Evolutionary conservation across 208 protist species (phyloP), one percentile per base, ranked within the genome.

Genomic region (Trypanosoma vivax): DNA sequence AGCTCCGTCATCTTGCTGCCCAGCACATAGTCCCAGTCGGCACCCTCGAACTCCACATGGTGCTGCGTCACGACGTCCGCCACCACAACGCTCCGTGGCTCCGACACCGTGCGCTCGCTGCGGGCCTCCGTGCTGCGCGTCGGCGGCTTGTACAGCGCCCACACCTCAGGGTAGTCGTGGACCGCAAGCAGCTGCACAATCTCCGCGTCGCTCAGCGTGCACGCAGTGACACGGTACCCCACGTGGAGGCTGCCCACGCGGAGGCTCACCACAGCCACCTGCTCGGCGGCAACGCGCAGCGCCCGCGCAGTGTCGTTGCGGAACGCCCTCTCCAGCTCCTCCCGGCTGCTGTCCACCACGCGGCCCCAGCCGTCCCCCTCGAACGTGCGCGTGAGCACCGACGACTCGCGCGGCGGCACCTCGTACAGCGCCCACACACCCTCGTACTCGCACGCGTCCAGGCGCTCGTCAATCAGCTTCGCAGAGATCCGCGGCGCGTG

Each of bases 101-200:
- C 11, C 76, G 57, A 0, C 65, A n/a, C 34, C 14, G 34, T n/a
- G 34, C 34, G 34, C 34, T 39, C 34, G 34, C 34, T n/a, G n/a
- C n/a, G n/a, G n/a, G n/a, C n/a, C n/a, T n/a, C n/a, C n/a, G n/a
- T n/a, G n/a, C n/a, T n/a, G n/a, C n/a, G n/a, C n/a, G n/a, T n/a
- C n/a, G 10, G 33, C 14, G 33, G 33, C 33, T n/a, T 14, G 14
- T 37, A 37, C 14, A 37, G 33, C 14, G 33, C 9, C 33, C 33
- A 37, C 33, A 37, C 33, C 0, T 37, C 33, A 37, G 33, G 14
- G 33, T n/a, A 37, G 33, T 9, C 10, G 14, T 14, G 14, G 9
- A 14, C 33, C 9, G 33, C 33, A 37, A 37, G 33, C 10, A 14
- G 9, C 9, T 14, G 9, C 14, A 37, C 9, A n/a, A 37, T 37